Percentiles rank a stretch among this genome's conserved stretches.
These are phyloP conservation scores for Starmerella floricola DNA, from an alignment of 805 yeast genomes.

Conservation along the genomic window DNA sequence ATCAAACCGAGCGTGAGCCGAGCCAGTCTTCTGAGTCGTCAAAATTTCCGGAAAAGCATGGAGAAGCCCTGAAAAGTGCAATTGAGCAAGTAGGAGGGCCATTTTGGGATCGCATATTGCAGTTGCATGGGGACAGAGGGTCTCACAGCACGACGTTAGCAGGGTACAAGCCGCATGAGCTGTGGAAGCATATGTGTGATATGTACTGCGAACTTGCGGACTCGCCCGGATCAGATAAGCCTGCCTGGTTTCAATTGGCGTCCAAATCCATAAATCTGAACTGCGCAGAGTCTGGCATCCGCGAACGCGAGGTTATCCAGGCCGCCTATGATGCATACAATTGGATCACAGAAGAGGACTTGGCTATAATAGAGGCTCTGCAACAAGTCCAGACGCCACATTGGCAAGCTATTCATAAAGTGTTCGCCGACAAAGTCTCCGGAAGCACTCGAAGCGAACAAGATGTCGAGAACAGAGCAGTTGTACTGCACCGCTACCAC, in stretches of 20 bases:
- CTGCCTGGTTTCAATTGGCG: conserved; percentile 3
- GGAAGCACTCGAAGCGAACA: conserved; percentile 1
- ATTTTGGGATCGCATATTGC: conserved; percentile 6
- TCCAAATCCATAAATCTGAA: conserved; percentile 1
- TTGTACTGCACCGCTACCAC: conserved; percentile 4
- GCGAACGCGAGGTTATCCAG: conserved; percentile 5
- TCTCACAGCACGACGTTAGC: neutral
- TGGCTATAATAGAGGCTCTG: neutral
- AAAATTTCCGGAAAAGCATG: neutral
- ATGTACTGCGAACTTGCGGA: conserved; percentile 1
- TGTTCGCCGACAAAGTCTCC: neutral
- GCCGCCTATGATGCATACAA: conserved; percentile 5
- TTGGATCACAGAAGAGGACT: conserved; percentile 1
- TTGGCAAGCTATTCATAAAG: neutral
- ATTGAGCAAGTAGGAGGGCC: conserved; percentile 8
- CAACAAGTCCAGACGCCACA: neutral
- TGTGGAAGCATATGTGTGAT: conserved; percentile 4
- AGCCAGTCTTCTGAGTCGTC: no score
- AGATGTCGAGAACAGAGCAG: conserved; percentile 5
- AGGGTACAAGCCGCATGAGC: neutral
- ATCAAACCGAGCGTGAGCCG: no score
- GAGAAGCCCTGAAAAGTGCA: conserved; percentile 1
- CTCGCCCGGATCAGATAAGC: neutral
- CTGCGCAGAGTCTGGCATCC: neutral
- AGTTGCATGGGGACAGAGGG: conserved; percentile 7